phyloP scores from a whole-genome alignment of 2,329 filamentous ascomycete genomes.

The Lomentospora prolificans region DNA sequence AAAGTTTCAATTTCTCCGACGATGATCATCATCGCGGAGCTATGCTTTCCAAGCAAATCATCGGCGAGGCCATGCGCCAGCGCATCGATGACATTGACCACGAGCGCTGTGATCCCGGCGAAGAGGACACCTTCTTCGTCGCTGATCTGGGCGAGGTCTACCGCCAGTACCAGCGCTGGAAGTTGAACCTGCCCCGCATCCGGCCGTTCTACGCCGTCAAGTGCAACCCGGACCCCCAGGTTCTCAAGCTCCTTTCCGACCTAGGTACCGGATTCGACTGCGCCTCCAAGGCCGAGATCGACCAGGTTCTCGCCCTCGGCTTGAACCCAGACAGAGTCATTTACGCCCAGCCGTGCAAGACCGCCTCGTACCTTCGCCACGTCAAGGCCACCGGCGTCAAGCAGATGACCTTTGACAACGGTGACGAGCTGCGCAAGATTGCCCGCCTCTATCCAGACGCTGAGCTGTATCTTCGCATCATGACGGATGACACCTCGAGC shows the following conservation, averaged over 20 bases:
- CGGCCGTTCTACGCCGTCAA: conserved; percentile 99
- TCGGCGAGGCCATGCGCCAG: conserved; percentile 76
- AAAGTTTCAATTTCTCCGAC: conserved; percentile 30
- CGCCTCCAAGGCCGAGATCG: conserved; percentile 94
- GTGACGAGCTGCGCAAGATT: conserved; percentile 96
- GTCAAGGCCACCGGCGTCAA: conserved; percentile 77
- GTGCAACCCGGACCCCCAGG: conserved; percentile 89
- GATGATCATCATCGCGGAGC: conserved; percentile 30
- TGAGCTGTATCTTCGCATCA: conserved; percentile 86
- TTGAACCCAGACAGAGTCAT: conserved; percentile 87
- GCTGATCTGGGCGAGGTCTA: conserved; percentile 97
- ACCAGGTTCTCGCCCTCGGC: conserved; percentile 76
- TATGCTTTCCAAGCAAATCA: conserved; percentile 60
- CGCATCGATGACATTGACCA: conserved; percentile 78
- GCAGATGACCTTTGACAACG: conserved; percentile 99
- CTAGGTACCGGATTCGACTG: conserved; percentile 96
- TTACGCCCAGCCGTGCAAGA: conserved; percentile 99
- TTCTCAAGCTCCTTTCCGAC: conserved; percentile 76
- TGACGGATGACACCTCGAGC: conserved; percentile 91
- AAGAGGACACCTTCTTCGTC: conserved; percentile 97
- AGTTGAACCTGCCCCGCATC: conserved; percentile 82
- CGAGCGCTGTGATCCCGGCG: conserved; percentile 79
- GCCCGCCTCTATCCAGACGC: conserved; percentile 83
- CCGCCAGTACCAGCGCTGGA: conserved; percentile 97
- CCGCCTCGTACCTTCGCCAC: conserved; percentile 91